Evolutionary conservation across 768 basidiomycete species (phyloP).

Genomic region (Suillus cothurnatus): DNA sequence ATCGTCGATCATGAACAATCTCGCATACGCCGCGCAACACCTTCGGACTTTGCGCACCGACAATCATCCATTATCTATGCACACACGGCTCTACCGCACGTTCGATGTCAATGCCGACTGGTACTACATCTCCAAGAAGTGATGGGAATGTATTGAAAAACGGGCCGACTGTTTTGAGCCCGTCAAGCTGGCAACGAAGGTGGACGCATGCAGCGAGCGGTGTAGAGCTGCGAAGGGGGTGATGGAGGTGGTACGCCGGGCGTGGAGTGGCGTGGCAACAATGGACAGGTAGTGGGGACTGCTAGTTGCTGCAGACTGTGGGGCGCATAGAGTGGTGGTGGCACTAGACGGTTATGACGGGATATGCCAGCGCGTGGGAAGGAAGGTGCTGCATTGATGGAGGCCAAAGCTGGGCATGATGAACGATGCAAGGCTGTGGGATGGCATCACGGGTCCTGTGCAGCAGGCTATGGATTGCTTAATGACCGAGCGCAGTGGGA

Average conservation of each 20-base stretch:
- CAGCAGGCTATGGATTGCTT: not conserved
- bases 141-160: not conserved
- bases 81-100: too few species aligned
- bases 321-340: not conserved
- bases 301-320: not conserved
- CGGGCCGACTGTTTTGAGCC: not conserved
- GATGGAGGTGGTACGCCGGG: too few species aligned
- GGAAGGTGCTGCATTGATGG: not conserved
- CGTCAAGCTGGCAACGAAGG: not conserved
- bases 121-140: not conserved
- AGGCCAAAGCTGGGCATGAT: not conserved
- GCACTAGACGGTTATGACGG: not conserved
- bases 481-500: not conserved
- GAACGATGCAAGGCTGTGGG: not conserved
- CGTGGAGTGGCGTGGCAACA: not conserved
- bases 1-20: too few species aligned
- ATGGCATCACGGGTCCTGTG: not conserved
- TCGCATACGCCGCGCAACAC: too few species aligned
- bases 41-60: too few species aligned
- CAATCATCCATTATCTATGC: too few species aligned
- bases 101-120: too few species aligned
- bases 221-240: too few species aligned
- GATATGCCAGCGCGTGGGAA: not conserved
- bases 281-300: not conserved
- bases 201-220: not conserved